Evolutionary conservation across 441 rosid species (phyloP).

Genomic region (Adansonia gregorii): DNA sequence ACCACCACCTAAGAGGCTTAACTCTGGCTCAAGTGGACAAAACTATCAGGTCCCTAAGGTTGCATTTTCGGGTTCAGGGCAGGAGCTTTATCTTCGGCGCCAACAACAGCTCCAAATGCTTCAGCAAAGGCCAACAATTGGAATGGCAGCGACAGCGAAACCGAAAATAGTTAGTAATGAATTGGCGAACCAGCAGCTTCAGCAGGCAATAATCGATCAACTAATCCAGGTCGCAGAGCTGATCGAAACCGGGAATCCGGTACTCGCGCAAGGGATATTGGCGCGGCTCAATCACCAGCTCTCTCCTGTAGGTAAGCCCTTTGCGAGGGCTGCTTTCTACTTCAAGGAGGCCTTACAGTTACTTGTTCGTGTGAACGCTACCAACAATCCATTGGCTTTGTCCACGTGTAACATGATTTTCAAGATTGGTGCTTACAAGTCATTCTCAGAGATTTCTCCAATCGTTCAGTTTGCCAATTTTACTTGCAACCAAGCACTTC

Average conservation of each 20-base stretch:
- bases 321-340: constrained; percentile 79
- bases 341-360: constrained; percentile 83
- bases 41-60: constrained; percentile 38
- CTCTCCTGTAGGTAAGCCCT: constrained; percentile 80
- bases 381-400: constrained; percentile 33
- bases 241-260: constrained; percentile 64
- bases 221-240: constrained; percentile 65
- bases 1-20: constrained; percentile 54
- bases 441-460: constrained; percentile 72
- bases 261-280: constrained; percentile 99
- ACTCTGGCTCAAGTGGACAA: constrained; percentile 43
- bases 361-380: constrained; percentile 41
- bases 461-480: constrained; percentile 71
- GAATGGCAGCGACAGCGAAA: constrained; percentile 32
- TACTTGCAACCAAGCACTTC: constrained; percentile 68
- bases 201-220: constrained; percentile 58
- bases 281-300: constrained; percentile 99
- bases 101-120: constrained; percentile 47
- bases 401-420: constrained; percentile 49
- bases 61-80: constrained; percentile 47
- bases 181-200: constrained; percentile 40
- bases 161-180: constrained; percentile 48
- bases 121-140: constrained; percentile 35
- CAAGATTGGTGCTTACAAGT: constrained; percentile 64
- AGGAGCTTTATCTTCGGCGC: constrained; percentile 39